phyloP scores from a whole-genome alignment of 169 alveolate species.

The Babesia microti region DNA sequence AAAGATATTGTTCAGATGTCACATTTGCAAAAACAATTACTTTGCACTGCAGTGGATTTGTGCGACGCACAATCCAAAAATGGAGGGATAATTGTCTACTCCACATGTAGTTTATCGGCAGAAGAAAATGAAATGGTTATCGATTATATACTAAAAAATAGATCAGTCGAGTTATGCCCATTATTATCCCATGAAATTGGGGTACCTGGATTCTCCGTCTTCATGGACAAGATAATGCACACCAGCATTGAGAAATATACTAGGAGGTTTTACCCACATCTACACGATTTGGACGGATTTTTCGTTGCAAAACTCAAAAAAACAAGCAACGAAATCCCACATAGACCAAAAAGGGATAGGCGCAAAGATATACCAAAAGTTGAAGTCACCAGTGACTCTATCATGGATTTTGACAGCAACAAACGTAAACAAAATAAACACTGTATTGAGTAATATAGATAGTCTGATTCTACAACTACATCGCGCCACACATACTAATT shows the following conservation, averaged over 20 bases:
- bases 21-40: constrained; percentile 85
- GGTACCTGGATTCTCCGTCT: constrained; percentile 79
- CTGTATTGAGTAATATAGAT: too few relatives aligned
- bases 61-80: constrained; percentile 77
- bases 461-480: too few relatives aligned
- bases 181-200: constrained; percentile 70
- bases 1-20: constrained; percentile 85
- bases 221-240: constrained; percentile 81
- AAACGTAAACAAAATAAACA: too few relatives aligned
- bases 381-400: too few relatives aligned
- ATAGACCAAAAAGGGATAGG: background rate
- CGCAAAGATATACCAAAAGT: too few relatives aligned
- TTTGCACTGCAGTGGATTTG: constrained; percentile 85
- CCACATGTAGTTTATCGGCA: constrained; percentile 91
- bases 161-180: constrained; percentile 73
- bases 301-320: constrained; percentile 83
- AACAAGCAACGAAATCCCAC: constrained; percentile 1
- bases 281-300: constrained; percentile 93
- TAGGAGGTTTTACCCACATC: constrained; percentile 88
- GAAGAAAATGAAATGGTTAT: constrained; percentile 95
- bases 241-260: constrained; percentile 64
- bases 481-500: too few relatives aligned
- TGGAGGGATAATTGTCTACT: constrained; percentile 93
- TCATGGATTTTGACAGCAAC: too few relatives aligned
- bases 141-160: constrained; percentile 80